Conservation (phyloP, 2,329 filamentous ascomycete species). For the Aspergillus aculeatinus region DNA sequence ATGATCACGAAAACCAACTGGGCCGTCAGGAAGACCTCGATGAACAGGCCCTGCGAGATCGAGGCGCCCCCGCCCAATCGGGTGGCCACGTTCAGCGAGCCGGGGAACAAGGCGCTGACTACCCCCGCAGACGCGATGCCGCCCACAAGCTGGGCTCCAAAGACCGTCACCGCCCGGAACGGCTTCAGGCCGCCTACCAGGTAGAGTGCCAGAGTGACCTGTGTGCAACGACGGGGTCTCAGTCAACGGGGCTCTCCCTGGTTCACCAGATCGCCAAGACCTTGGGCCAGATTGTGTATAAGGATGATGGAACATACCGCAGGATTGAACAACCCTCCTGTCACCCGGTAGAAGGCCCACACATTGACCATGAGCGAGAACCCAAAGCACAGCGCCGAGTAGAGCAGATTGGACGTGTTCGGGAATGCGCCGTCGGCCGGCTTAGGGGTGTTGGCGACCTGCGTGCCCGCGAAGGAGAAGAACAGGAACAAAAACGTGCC, state of each 20-base stretch:
- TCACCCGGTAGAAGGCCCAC: conserved; percentile 56
- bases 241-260: neutral
- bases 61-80: conserved; percentile 53
- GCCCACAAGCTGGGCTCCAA: conserved; percentile 59
- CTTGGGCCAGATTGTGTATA: no score
- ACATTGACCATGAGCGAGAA: conserved; percentile 53
- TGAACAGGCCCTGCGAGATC: conserved; percentile 60
- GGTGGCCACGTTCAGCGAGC: conserved; percentile 57
- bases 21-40: conserved; percentile 66
- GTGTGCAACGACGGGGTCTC: neutral
- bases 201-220: conserved; percentile 61
- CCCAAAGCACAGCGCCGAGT: conserved; percentile 46
- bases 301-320: conserved; percentile 33
- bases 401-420: conserved; percentile 41
- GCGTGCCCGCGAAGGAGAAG: conserved; percentile 49
- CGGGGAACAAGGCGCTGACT: conserved; percentile 59
- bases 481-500: conserved; percentile 54
- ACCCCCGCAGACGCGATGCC: conserved; percentile 61
- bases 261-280: no score
- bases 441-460: conserved; percentile 45
- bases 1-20: conserved; percentile 65
- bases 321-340: conserved; percentile 54
- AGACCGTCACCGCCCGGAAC: conserved; percentile 52
- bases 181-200: conserved; percentile 58
- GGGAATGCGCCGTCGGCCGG: conserved; percentile 33